Percentiles rank a stretch among this genome's conserved stretches.
phyloP scores from a whole-genome alignment of 345 rosid species.

The Iberis pinnata region DNA sequence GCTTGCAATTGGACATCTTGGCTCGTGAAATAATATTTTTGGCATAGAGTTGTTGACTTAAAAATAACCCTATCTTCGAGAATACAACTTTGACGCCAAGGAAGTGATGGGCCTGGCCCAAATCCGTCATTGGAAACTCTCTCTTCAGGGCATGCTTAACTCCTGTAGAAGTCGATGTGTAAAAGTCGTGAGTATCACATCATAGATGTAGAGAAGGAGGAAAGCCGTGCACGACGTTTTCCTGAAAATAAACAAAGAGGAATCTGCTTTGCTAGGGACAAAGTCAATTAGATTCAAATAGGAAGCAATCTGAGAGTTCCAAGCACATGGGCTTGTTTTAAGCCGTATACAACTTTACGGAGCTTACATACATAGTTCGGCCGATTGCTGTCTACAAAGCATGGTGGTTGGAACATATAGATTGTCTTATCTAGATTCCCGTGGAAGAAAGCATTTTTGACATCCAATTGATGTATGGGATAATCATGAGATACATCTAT shows the following conservation, averaged over 20 bases:
- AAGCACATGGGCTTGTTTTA: neutral
- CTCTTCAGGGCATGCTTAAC: too few species aligned
- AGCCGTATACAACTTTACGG: neutral
- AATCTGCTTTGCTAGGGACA: too few species aligned
- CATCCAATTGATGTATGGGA: neutral
- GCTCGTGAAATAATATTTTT: neutral
- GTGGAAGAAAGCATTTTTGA: neutral
- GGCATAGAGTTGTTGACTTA: neutral
- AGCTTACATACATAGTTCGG: neutral
- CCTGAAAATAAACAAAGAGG: too few species aligned
- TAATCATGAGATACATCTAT: neutral
- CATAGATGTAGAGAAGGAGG: too few species aligned
- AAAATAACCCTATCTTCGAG: neutral
- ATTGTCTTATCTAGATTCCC: neutral
- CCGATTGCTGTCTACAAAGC: neutral
- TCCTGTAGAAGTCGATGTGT: too few species aligned
- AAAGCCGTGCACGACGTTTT: too few species aligned
- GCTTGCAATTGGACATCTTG: neutral
- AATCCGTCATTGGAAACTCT: too few species aligned
- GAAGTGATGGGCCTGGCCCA: too few species aligned
- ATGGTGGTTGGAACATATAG: neutral
- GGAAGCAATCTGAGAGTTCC: neutral
- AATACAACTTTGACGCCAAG: too few species aligned
- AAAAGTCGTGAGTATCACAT: too few species aligned
- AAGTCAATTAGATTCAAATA: too few species aligned